A percentile compares a stretch with the other conserved stretches of the same genome.
Conservation (phyloP, 2,329 filamentous ascomycete species). For the Aschersonia sp. region DNA sequence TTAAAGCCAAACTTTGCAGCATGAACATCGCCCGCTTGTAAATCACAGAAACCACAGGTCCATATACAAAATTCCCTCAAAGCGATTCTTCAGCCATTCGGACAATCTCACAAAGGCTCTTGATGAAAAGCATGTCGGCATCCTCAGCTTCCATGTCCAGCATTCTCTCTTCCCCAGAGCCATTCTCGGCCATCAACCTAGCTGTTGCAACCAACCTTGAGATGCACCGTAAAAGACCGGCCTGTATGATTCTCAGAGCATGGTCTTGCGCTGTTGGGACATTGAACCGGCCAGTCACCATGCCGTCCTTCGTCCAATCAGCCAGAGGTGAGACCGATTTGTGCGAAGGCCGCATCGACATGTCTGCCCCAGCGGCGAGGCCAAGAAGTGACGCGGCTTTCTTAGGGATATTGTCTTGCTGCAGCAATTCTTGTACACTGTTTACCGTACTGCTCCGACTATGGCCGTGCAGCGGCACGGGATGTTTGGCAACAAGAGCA, state of each 20-base stretch:
- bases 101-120: constrained; percentile 28
- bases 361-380: constrained; percentile 16
- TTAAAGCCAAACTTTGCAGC: no score
- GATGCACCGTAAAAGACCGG: constrained; percentile 35
- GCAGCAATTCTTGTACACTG: constrained; percentile 10
- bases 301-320: constrained; percentile 13
- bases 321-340: constrained; percentile 13
- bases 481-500: constrained; percentile 13
- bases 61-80: constrained; percentile 3
- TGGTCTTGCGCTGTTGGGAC: constrained; percentile 14
- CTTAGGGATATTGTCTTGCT: constrained; percentile 25
- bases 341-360: constrained; percentile 9
- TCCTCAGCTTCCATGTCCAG: constrained; percentile 16
- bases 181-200: constrained; percentile 18
- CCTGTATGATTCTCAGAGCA: constrained; percentile 29
- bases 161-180: constrained; percentile 13
- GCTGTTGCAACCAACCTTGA: constrained; percentile 35
- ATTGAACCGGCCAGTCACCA: constrained; percentile 6
- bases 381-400: constrained; percentile 39
- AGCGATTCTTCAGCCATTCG: constrained; percentile 18
- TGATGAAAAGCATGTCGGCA: constrained; percentile 21
- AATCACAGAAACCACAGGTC: no score
- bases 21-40: no score
- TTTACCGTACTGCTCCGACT: constrained; percentile 6
- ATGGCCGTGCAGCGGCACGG: constrained; percentile 5